These are phyloP conservation scores for Lepidium didymum DNA, from an alignment of 345 rosid genomes.

Conservation along the genomic window DNA sequence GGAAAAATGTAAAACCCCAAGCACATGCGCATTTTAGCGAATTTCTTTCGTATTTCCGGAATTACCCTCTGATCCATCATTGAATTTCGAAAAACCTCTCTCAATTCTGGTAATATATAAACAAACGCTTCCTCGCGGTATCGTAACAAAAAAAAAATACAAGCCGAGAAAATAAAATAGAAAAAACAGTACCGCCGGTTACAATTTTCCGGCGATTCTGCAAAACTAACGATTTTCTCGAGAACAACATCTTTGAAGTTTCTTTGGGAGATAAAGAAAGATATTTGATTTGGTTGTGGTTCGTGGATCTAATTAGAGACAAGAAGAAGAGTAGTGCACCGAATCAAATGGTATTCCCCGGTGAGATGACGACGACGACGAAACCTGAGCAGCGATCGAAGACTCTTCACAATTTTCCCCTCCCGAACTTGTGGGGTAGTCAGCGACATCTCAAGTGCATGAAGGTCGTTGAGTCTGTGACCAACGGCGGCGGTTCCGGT, in stretches of 20 bases:
- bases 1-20: conserved; percentile 19
- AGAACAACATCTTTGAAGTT: background rate
- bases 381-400: conserved; percentile 47
- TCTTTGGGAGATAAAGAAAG: background rate
- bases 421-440: conserved; percentile 54
- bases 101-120: conserved; percentile 5
- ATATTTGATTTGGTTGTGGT: background rate
- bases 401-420: conserved; percentile 53
- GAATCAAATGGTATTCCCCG: conserved; percentile 38
- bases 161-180: background rate
- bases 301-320: background rate
- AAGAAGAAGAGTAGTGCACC: conserved; percentile 7
- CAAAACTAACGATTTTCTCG: background rate
- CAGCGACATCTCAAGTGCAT: conserved; percentile 50
- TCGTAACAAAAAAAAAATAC: conserved; percentile 4
- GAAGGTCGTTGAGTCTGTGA: conserved; percentile 32
- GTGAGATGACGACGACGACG: conserved; percentile 33
- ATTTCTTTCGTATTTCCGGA: background rate
- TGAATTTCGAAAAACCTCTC: conserved; percentile 15
- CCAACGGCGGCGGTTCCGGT: conserved; percentile 1
- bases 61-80: conserved; percentile 23
- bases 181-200: background rate
- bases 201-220: background rate
- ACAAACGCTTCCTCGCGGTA: conserved; percentile 39
- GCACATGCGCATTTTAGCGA: conserved; percentile 30